Conservation (phyloP, 306 rosid genomes). For the Dicorynia guianensis region DNA sequence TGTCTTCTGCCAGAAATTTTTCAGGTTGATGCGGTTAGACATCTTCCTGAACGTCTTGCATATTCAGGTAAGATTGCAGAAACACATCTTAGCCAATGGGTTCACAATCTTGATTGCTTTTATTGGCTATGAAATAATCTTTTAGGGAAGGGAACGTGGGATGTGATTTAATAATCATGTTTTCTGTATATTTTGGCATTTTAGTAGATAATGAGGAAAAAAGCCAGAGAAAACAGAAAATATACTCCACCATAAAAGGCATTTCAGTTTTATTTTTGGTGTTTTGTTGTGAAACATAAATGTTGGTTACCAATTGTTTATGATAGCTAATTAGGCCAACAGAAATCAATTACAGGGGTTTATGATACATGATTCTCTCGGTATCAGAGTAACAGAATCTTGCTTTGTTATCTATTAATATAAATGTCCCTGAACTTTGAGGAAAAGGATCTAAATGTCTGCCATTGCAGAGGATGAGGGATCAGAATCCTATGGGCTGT, state of each 20-base stretch:
- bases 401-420: neutral
- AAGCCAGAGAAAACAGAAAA: neutral
- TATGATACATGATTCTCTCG: neutral
- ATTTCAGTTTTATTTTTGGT: neutral
- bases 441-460: neutral
- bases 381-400: neutral
- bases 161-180: neutral
- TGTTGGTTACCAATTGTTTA: neutral
- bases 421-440: neutral
- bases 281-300: neutral
- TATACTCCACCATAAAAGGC: neutral
- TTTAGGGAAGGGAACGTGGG: conserved; percentile 1
- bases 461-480: conserved; percentile 73
- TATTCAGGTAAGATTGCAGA: conserved; percentile 64
- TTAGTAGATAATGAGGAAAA: neutral
- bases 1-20: conserved; percentile 97
- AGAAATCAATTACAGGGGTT: neutral
- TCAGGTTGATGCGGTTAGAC: conserved; percentile 84
- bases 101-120: conserved; percentile 25
- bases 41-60: conserved; percentile 71
- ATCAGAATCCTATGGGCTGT: conserved; percentile 62
- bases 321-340: neutral
- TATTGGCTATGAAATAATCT: conserved; percentile 6
- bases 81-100: neutral
- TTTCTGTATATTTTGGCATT: neutral